Base-by-base conservation (phyloP, 768 basidiomycete genomes). In the Infundibulicybe gibba region DNA sequence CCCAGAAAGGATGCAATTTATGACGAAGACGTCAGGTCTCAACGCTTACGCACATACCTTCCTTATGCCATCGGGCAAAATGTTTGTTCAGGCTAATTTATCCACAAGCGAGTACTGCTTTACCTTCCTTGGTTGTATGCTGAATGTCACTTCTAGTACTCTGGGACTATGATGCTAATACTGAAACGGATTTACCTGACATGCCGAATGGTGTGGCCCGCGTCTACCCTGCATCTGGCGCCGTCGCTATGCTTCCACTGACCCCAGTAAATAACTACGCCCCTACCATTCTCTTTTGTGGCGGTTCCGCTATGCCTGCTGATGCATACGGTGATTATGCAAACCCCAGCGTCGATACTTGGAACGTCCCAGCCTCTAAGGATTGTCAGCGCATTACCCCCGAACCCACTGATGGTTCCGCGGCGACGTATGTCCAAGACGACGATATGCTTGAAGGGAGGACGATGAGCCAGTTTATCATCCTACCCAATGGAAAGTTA, bases 401-500 rank as follows among this genome's bases (percentile, higher is more conserved):
- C 0, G 92, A 95, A 59, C 90, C 90, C 38, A 60, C 61, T 3
- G 85, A 85, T 45, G 86, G 85, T 3, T 80, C 83, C 1, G 32
- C 71, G 0, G 73, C 83, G 0, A 64, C 54, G 0, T 91, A 89
- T 59, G 65, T 71, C 5, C 74, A 86, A 54, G 91, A 92, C 49
- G 92, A 94, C 52, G 63, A 80, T 49, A 81, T 94, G 75, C 70
- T 80, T 8, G 74, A 83, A 49, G 79, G 81, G 0, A 79, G 92
- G 15, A 90, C 87, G 20, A 97, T 97, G 94, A 90, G 93, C 9
- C 89, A 92, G 61, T 92, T 95, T 61, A 83, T 94, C 64, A 76
- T 77, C 33, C 83, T 97, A 6, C 83, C 92, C 0, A 81, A 90
- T 40, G 86, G 85, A 6, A 86, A 79, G 31, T 47, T 94, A n/a